Conservation (phyloP, 2,329 filamentous ascomycete species). For the Diaporthe ampelina region DNA sequence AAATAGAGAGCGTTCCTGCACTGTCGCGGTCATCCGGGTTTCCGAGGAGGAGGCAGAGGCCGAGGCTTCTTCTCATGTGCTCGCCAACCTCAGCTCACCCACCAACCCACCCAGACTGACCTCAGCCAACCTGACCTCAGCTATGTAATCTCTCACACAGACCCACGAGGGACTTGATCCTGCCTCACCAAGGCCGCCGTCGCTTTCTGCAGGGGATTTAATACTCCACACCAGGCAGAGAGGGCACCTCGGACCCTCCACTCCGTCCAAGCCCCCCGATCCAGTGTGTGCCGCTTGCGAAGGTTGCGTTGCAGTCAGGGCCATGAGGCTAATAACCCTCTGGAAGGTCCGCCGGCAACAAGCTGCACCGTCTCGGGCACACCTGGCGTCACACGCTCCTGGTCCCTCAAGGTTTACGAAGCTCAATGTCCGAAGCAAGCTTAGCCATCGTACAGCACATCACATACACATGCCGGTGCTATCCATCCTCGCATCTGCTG, state of each 20-base stretch:
- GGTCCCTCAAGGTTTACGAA: not conserved
- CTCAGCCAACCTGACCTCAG: not conserved
- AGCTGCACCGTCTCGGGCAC: not conserved
- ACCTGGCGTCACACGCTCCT: not conserved
- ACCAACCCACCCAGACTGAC: not conserved
- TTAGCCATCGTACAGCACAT: not conserved
- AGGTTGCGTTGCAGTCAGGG: conserved; percentile 18
- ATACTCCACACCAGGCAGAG: conserved; percentile 2
- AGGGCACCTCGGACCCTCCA: conserved; percentile 16
- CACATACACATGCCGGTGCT: not conserved
- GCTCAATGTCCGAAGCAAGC: conserved; percentile 8
- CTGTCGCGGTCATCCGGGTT: conserved; percentile 14
- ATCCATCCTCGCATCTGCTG: not conserved
- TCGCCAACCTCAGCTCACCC: conserved; percentile 8
- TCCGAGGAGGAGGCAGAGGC: conserved; percentile 2
- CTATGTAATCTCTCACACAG: not conserved
- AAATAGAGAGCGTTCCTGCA: conserved; percentile 19
- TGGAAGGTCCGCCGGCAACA: conserved; percentile 11
- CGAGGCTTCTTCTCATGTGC: conserved; percentile 1
- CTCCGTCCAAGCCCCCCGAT: conserved; percentile 15
- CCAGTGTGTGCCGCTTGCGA: not conserved
- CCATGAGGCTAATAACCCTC: conserved; percentile 17
- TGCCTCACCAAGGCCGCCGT: conserved; percentile 1
- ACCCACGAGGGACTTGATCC: not conserved
- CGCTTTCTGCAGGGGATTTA: not conserved